Base-by-base conservation (phyloP, 2,329 filamentous ascomycete genomes). In the Rosellinia necatrix region DNA sequence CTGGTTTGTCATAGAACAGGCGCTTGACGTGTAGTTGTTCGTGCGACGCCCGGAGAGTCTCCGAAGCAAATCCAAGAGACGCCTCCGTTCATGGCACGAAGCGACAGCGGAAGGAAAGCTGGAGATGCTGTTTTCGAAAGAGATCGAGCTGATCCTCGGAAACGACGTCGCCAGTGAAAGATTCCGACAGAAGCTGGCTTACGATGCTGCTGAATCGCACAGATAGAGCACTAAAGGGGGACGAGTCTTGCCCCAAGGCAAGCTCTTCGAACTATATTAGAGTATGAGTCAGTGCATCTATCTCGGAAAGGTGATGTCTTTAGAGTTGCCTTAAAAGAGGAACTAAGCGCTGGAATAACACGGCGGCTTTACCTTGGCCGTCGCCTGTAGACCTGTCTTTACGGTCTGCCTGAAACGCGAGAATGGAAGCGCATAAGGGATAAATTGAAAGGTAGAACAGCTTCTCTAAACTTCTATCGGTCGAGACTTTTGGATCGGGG, bases 61-160 rank as follows among this genome's bases (percentile, higher is more conserved):
- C 51, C 10, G 51, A 53, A 22, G 15, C 35, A 5, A 53, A 53
- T 10, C 51, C 51, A 53, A 53, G 51, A 25, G 51, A 48, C 25
- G 51, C 51, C 19, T 12, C 13, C 34, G 27, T 53, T 13, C 51
- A 53, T 34, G 51, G 51, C 10, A 29, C 27, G 29, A 53, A 53
- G 25, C 51, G 51, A 35, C 51, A 53, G 27, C 43, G 51, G 27
- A 47, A 42, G 24, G 51, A 41, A 19, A 42, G 34, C 24, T 48
- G 34, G 1, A 35, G 15, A 34, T 48, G 42, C 22, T 53, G 51
- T 12, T 29, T 27, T n/a, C 44, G 51, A 29, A 53, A 53, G 12
- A 27, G 27, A 27, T 48, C 51, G 15, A 53, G 22, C 34, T 53
- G 25, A 19, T 48, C 34, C 17, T 34, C 3, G 29, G 51, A 32